These are phyloP conservation scores for Mycena sanguinolenta DNA, from an alignment of 768 basidiomycete genomes.

Conservation along the genomic window DNA sequence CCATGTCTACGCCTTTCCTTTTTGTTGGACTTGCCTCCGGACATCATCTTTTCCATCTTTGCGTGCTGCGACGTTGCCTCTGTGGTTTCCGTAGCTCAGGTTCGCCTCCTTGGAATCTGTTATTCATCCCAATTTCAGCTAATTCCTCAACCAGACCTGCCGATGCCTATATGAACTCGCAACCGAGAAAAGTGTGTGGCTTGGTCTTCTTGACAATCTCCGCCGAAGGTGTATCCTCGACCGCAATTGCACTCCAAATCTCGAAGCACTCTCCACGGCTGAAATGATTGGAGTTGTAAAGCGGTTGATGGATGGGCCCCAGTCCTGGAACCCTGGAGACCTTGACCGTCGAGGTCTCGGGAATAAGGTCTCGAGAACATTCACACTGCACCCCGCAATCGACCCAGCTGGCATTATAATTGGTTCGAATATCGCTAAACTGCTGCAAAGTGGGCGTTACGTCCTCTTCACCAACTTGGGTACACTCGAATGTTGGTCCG, in stretches of 20 bases:
- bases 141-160: constrained; percentile 22
- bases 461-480: constrained; percentile 19
- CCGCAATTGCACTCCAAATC: neutral
- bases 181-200: constrained; percentile 24
- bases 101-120: too few species aligned
- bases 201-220: constrained; percentile 13
- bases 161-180: constrained; percentile 15
- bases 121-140: too few species aligned
- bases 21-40: too few species aligned
- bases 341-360: too few species aligned
- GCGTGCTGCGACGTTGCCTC: too few species aligned
- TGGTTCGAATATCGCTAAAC: neutral
- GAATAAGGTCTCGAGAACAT: neutral
- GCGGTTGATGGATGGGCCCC: neutral
- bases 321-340: constrained; percentile 3
- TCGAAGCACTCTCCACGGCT: neutral
- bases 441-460: constrained; percentile 23
- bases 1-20: too few species aligned
- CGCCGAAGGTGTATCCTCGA: constrained; percentile 14
- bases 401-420: neutral
- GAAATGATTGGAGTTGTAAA: constrained; percentile 7
- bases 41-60: too few species aligned
- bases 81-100: too few species aligned
- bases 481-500: constrained; percentile 22
- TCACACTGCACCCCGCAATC: neutral